Evolutionary conservation across 1,284 basidiomycete species (phyloP), one percentile per base, ranked within the genome.

Genomic region (Ustilago crameri): DNA sequence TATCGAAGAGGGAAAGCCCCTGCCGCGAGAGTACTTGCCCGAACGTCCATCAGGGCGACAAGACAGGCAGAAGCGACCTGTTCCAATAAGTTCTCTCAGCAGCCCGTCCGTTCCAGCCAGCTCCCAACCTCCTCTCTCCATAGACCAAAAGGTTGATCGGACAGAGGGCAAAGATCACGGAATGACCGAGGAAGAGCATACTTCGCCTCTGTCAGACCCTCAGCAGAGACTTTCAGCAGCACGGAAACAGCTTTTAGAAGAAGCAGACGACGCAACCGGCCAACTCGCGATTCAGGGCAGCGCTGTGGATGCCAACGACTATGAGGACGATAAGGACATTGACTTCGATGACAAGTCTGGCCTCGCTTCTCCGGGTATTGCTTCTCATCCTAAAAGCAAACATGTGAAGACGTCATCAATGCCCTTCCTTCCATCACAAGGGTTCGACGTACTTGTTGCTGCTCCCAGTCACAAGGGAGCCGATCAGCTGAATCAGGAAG

Each of bases 321-420:
- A 30, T 30, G 30, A 30, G 12, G 5, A 51, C 9, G 30, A 30
- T 12, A 51, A 47, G 14, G 47, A 54, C 12, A 5, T 37, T 26
- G 34, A 59, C 14, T 20, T 49, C 4, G 51, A 37, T 12, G 9
- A 34, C 3, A 37, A 51, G 10, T 5, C 18, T 22, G 22, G 26
- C 8, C 2, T 27, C n/a, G 20, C 54, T 22, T n/a, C 22, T 17
- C 4, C 34, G 26, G 55, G 41, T 3, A 18, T 51, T 17, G 18
- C 24, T 30, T 42, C 49, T 7, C 27, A 51, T n/a, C 49, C 56
- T 14, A 20, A 27, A 3, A 35, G 35, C 26, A 61, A 51, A 34
- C 64, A 67, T 35, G 52, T 61, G 44, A 67, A 67, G 43, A 60
- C 64, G 0, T 51, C 48, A 1, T 67, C 64, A 14, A 57, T 60